A percentile compares a stretch with the other conserved stretches of the same genome.
These are phyloP conservation scores for Strobilomyces dryophilus DNA, from an alignment of 768 basidiomycete genomes.

Conservation along the genomic window DNA sequence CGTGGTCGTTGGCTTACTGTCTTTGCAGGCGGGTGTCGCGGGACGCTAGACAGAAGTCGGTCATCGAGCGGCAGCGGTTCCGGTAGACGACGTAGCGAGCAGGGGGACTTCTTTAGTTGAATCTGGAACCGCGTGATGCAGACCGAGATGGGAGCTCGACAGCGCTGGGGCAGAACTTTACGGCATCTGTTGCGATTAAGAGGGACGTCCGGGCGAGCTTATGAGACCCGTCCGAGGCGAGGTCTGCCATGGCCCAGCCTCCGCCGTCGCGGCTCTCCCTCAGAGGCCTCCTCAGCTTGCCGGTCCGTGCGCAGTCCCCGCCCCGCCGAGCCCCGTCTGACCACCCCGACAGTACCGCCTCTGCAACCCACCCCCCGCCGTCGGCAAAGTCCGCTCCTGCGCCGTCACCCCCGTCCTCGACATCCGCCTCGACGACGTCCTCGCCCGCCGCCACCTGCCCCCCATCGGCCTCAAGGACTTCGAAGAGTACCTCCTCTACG, in stretches of 20 bases:
- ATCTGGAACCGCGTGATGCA: background rate
- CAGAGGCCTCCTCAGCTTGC: slow-evolving; percentile 35
- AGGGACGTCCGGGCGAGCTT: too few relatives aligned
- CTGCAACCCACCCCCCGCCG: slow-evolving; percentile 65
- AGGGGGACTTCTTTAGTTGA: background rate
- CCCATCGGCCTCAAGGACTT: slow-evolving; percentile 76
- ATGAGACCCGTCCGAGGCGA: background rate
- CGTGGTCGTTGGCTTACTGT: too few relatives aligned
- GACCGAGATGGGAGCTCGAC: slow-evolving; percentile 12
- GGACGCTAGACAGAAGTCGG: slow-evolving; percentile 69
- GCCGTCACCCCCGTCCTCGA: slow-evolving; percentile 63
- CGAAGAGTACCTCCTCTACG: slow-evolving; percentile 79
- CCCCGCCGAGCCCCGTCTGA: background rate
- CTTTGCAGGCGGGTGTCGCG: slow-evolving; percentile 72
- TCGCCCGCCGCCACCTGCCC: slow-evolving; percentile 73
- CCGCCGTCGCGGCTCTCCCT: slow-evolving; percentile 30
- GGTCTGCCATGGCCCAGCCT: slow-evolving; percentile 24
- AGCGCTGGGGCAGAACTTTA: slow-evolving; percentile 6
- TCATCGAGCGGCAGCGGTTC: slow-evolving; percentile 68
- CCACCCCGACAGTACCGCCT: slow-evolving; percentile 37
- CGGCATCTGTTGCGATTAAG: slow-evolving; percentile 7
- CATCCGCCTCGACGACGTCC: slow-evolving; percentile 68
- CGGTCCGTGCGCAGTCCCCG: slow-evolving; percentile 27
- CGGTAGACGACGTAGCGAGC: slow-evolving; percentile 31
- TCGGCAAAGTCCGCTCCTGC: slow-evolving; percentile 66